phyloP scores from a whole-genome alignment of 495 filamentous ascomycete species.

The Penicillium bovifimosum region DNA sequence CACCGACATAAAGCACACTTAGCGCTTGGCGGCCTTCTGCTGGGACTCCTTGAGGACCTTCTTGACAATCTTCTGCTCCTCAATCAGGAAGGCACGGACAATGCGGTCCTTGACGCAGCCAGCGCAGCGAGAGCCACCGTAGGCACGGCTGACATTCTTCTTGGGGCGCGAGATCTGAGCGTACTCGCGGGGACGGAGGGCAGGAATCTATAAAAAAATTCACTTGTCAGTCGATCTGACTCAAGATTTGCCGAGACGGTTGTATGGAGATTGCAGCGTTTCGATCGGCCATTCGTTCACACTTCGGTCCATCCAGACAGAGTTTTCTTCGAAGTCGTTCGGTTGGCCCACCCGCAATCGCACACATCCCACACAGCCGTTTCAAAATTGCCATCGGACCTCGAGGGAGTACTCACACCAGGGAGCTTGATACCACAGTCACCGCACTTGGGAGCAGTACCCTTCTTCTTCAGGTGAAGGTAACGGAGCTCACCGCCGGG shows the following conservation, averaged over 20 bases:
- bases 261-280: conserved; percentile 6
- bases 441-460: conserved; percentile 94
- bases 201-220: conserved; percentile 63
- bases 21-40: conserved; percentile 61
- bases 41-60: conserved; percentile 97
- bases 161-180: conserved; percentile 90
- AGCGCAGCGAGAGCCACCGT: conserved; percentile 95
- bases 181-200: conserved; percentile 96
- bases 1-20: conserved; percentile 40
- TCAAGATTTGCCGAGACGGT: conserved; percentile 1
- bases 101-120: conserved; percentile 98
- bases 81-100: conserved; percentile 95
- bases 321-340: conserved; percentile 12
- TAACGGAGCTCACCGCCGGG: conserved; percentile 90
- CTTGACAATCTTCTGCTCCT: conserved; percentile 99
- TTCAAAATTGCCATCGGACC: conserved; percentile 14
- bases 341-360: conserved; percentile 11
- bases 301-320: conserved; percentile 5
- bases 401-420: conserved; percentile 63
- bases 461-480: conserved; percentile 98
- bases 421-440: conserved; percentile 95
- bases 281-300: conserved; percentile 5
- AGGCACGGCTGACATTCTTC: conserved; percentile 98
- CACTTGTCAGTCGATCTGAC: conserved; percentile 16
- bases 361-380: conserved; percentile 16